These are phyloP conservation scores for Bruguiera parviflora DNA, from an alignment of 345 rosid species.

Conservation along the genomic window DNA sequence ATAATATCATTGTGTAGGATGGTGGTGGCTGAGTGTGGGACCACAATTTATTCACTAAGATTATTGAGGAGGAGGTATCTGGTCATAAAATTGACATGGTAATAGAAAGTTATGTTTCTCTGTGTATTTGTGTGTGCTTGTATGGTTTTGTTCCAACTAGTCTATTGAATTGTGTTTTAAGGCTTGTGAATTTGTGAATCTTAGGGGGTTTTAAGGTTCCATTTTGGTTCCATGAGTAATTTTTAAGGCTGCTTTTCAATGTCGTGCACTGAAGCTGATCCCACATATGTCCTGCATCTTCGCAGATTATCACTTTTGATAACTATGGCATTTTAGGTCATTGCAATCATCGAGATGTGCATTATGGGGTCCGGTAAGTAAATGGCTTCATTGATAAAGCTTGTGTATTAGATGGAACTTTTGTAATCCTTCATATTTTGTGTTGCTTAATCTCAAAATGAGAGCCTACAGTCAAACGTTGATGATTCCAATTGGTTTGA, in stretches of 20 bases:
- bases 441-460: background rate
- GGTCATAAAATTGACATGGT: conserved; percentile 49
- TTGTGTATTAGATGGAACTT: background rate
- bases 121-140: background rate
- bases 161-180: background rate
- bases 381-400: background rate
- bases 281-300: conserved; percentile 6
- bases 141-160: background rate
- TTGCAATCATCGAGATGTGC: conserved; percentile 72
- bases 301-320: conserved; percentile 77
- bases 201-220: too few species aligned
- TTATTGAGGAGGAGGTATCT: conserved; percentile 58
- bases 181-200: background rate
- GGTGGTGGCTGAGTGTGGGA: conserved; percentile 79
- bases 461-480: background rate
- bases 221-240: background rate
- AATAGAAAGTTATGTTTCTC: conserved; percentile 26
- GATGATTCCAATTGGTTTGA: too few species aligned
- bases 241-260: background rate
- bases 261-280: background rate
- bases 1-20: conserved; percentile 48
- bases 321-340: conserved; percentile 78
- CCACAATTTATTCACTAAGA: conserved; percentile 49
- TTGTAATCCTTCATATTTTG: background rate
- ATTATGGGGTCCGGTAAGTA: conserved; percentile 60